These are phyloP conservation scores for Lactarius sp. DNA, from an alignment of 768 basidiomycete species.

Conservation along the genomic window DNA sequence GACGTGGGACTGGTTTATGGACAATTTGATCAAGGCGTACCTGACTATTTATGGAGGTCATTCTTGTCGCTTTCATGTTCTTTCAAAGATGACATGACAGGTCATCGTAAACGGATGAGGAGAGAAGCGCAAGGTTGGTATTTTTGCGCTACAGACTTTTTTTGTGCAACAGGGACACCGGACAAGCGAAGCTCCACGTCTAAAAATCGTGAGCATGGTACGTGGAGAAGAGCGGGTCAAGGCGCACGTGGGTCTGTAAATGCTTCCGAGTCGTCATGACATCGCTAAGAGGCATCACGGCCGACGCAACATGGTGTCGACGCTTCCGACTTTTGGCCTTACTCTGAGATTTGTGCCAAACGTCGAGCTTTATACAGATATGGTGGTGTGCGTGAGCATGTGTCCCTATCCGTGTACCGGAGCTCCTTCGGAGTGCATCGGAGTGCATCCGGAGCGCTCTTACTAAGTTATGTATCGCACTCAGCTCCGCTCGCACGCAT, in stretches of 20 bases:
- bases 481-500: too few species aligned
- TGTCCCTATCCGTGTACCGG: too few species aligned
- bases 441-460: too few species aligned
- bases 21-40: background rate
- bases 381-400: conserved; percentile 32
- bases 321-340: too few species aligned
- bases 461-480: too few species aligned
- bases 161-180: background rate
- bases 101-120: conserved; percentile 20
- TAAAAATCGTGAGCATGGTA: background rate
- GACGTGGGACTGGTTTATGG: background rate
- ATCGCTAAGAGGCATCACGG: conserved; percentile 48
- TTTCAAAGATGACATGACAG: background rate
- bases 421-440: too few species aligned
- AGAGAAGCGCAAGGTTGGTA: conserved; percentile 18
- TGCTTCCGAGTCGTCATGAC: conserved; percentile 48
- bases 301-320: conserved; percentile 38
- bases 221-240: background rate
- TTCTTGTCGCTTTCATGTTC: too few species aligned
- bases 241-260: conserved; percentile 42
- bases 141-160: conserved; percentile 19
- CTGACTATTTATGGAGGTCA: background rate
- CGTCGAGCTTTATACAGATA: too few species aligned
- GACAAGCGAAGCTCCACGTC: too few species aligned
- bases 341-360: too few species aligned